Conservation (phyloP, 2,329 filamentous ascomycete species). For the Paraphoma sp. region DNA sequence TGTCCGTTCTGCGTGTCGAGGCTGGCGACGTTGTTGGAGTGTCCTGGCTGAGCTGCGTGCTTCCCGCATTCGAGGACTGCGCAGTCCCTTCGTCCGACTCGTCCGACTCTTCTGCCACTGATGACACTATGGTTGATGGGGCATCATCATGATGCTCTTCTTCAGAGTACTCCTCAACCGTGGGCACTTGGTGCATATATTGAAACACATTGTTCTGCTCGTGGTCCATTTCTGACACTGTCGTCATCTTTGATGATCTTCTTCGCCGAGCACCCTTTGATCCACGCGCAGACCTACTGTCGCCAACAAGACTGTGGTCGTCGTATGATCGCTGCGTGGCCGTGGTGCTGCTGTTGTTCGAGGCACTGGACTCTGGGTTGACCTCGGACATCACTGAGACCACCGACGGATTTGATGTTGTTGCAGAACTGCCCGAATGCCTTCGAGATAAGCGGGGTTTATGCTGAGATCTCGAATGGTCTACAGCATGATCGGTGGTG, state of each 20-base stretch:
- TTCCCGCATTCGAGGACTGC: slow-evolving; percentile 32
- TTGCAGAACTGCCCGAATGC: slow-evolving; percentile 34
- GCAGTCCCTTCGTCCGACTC: slow-evolving; percentile 24
- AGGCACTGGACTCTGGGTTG: slow-evolving; percentile 50
- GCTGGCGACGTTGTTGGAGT: slow-evolving; percentile 41
- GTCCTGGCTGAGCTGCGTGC: slow-evolving; percentile 19
- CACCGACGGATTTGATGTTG: slow-evolving; percentile 50
- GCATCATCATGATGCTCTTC: slow-evolving; percentile 17
- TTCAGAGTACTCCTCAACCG: slow-evolving; percentile 12
- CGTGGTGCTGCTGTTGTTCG: slow-evolving; percentile 55
- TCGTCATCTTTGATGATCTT: slow-evolving; percentile 14
- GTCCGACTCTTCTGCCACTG: slow-evolving; percentile 25
- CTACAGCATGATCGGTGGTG: slow-evolving; percentile 27
- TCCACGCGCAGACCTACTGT: slow-evolving; percentile 19
- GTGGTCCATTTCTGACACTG: slow-evolving; percentile 25
- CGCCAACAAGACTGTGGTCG: slow-evolving; percentile 32
- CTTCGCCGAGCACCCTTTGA: slow-evolving; percentile 16
- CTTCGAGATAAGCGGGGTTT: slow-evolving; percentile 44
- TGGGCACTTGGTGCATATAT: slow-evolving; percentile 26
- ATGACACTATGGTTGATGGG: slow-evolving; percentile 28
- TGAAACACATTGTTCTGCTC: slow-evolving; percentile 37
- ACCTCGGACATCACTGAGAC: slow-evolving; percentile 51
- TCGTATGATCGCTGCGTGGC: slow-evolving; percentile 54
- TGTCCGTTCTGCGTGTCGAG: slow-evolving; percentile 21
- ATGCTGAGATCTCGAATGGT: slow-evolving; percentile 37